These are phyloP conservation scores for Cardamine occulta DNA, from an alignment of 345 rosid species.

Conservation along the genomic window DNA sequence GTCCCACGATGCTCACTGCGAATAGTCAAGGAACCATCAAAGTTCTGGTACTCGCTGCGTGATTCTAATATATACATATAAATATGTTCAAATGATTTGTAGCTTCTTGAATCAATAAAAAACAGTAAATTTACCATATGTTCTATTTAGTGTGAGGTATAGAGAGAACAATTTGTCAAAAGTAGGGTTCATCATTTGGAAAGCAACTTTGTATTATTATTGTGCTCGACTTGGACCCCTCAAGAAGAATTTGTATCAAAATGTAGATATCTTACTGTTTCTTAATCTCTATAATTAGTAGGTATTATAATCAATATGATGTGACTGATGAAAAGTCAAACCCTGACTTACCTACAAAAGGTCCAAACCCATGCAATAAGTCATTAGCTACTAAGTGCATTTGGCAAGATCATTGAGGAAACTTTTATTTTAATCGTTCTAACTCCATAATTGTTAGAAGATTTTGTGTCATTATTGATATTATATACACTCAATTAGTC, in stretches of 20 bases:
- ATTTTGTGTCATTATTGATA: not conserved
- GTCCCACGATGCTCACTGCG: slow-evolving; percentile 92
- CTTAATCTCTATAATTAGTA: not conserved
- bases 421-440: not conserved
- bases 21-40: slow-evolving; percentile 99
- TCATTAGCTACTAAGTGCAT: not conserved
- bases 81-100: not conserved
- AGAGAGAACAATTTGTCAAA: slow-evolving; percentile 24
- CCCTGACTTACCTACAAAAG: not conserved
- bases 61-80: slow-evolving; percentile 27
- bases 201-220: slow-evolving; percentile 32
- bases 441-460: not conserved
- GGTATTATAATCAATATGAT: not conserved
- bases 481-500: not conserved
- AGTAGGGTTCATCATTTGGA: slow-evolving; percentile 31
- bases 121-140: slow-evolving; percentile 5
- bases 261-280: slow-evolving; percentile 25
- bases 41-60: slow-evolving; percentile 84
- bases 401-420: not conserved
- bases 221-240: slow-evolving; percentile 28
- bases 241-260: slow-evolving; percentile 27
- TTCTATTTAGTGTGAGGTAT: slow-evolving; percentile 36
- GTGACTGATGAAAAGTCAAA: slow-evolving; percentile 12
- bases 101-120: slow-evolving; percentile 33
- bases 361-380: slow-evolving; percentile 19